These are phyloP conservation scores for Nitzschia sp. DNA, from an alignment of 108 stramenopile genomes.

Conservation along the genomic window DNA sequence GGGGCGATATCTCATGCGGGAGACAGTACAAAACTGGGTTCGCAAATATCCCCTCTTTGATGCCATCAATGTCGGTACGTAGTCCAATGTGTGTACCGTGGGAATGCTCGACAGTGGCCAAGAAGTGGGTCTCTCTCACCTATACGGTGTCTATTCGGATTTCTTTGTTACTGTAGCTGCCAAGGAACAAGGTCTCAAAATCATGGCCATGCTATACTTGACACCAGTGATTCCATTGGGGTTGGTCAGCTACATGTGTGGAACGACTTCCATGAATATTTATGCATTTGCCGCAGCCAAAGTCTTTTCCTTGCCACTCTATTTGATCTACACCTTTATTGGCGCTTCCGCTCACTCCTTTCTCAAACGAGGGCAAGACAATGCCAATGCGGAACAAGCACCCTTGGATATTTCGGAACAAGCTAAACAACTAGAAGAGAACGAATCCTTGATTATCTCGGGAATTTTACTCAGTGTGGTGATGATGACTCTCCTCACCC, in stretches of 20 bases:
- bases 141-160: not conserved
- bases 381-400: constrained; percentile 9
- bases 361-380: constrained; percentile 28
- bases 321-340: constrained; percentile 74
- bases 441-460: constrained; percentile 58
- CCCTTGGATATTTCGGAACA: constrained; percentile 24
- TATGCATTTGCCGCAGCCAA: constrained; percentile 68
- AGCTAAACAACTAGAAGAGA: constrained; percentile 58
- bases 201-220: constrained; percentile 82
- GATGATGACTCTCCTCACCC: constrained; percentile 70
- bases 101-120: not conserved
- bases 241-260: constrained; percentile 78
- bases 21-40: constrained; percentile 72
- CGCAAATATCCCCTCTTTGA: constrained; percentile 86
- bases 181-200: constrained; percentile 70
- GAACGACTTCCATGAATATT: constrained; percentile 76
- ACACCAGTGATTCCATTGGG: constrained; percentile 78
- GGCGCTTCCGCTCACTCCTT: constrained; percentile 74
- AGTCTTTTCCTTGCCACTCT: constrained; percentile 71
- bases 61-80: constrained; percentile 75
- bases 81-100: not conserved
- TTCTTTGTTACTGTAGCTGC: constrained; percentile 42
- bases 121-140: not conserved
- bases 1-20: constrained; percentile 76
- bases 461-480: constrained; percentile 59